A percentile compares a stretch with the other conserved stretches of the same genome.
Conservation (phyloP, 805 yeast genomes). For the Starmerella tilneyi region DNA sequence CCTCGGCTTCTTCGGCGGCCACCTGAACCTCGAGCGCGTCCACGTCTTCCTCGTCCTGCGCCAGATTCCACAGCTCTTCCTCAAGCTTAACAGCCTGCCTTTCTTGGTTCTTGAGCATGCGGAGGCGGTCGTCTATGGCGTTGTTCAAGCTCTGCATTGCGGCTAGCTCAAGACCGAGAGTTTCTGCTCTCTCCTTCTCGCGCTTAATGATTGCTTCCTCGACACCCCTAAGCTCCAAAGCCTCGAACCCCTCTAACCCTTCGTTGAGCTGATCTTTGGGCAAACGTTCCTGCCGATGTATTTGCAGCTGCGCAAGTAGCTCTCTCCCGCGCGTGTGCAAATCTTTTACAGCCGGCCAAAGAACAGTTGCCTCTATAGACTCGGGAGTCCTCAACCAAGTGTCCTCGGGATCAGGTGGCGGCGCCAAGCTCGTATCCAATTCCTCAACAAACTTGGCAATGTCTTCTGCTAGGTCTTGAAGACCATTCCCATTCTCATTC, state of each 20-base stretch:
- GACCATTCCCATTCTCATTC: neutral
- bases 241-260: slow-evolving; percentile 3
- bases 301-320: neutral
- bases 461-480: slow-evolving; percentile 1
- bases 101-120: slow-evolving; percentile 1
- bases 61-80: neutral
- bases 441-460: neutral
- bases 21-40: slow-evolving; percentile 2
- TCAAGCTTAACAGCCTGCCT: neutral
- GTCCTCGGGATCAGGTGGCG: neutral
- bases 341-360: neutral
- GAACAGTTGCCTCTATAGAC: slow-evolving; percentile 1
- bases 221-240: slow-evolving; percentile 1
- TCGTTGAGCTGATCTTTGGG: neutral
- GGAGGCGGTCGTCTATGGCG: neutral
- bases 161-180: too few species aligned
- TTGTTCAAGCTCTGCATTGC: too few species aligned
- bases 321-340: slow-evolving; percentile 1
- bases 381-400: neutral
- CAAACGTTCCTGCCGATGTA: slow-evolving; percentile 1
- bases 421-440: neutral
- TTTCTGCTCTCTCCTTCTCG: slow-evolving; percentile 5
- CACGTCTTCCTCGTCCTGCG: neutral
- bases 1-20: slow-evolving; percentile 3
- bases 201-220: slow-evolving; percentile 4